These are phyloP conservation scores for Pascua sp. DNA, from an alignment of 1,284 basidiomycete genomes.

Conservation along the genomic window DNA sequence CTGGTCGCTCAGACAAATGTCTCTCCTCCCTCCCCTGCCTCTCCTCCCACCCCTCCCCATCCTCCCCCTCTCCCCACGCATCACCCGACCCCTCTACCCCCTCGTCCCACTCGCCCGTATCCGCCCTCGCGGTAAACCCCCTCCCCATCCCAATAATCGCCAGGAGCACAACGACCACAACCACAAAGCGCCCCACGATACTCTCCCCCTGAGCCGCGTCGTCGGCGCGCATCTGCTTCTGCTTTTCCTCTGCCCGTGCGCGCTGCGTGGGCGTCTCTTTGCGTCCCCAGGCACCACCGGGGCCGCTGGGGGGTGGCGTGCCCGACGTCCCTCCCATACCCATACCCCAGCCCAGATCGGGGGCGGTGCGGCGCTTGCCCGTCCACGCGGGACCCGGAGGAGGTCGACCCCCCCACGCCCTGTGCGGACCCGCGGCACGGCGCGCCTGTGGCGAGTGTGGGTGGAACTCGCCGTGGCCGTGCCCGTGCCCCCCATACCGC, in stretches of 20 bases:
- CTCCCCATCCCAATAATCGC: conserved; percentile 32
- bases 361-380: conserved; percentile 1
- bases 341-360: conserved; percentile 13
- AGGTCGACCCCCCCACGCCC: conserved; percentile 5
- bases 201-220: conserved; percentile 26
- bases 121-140: conserved; percentile 32
- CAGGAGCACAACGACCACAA: conserved; percentile 30
- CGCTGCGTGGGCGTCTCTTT: not conserved
- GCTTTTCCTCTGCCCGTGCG: not conserved
- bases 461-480: conserved; percentile 1
- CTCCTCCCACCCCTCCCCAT: too few species aligned
- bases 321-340: conserved; percentile 14
- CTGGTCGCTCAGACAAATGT: too few species aligned
- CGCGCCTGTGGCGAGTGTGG: conserved; percentile 15
- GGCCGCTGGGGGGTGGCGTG: too few species aligned
- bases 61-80: not conserved
- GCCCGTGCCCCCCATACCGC: not conserved
- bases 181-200: conserved; percentile 26
- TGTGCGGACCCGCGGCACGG: conserved; percentile 11
- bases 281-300: too few species aligned
- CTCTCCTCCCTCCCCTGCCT: too few species aligned
- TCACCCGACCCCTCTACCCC: not conserved
- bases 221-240: conserved; percentile 12
- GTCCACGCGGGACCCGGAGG: conserved; percentile 12
- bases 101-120: conserved; percentile 9